phyloP scores from a whole-genome alignment of 192 early-diverging fungal species.

The Jimgerdemannia lactiflua region DNA sequence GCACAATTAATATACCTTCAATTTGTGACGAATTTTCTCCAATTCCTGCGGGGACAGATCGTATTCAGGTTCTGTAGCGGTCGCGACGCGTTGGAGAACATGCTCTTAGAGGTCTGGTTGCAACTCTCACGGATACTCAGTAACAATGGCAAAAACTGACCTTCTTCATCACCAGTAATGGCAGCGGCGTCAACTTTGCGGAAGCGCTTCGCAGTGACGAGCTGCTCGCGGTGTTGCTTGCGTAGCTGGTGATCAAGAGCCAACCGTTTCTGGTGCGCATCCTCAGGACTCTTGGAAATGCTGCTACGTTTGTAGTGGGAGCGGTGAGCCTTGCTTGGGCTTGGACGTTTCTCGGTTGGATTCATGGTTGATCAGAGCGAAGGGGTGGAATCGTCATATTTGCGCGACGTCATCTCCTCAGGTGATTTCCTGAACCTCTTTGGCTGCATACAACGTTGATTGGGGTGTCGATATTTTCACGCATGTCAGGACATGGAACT shows the following conservation, averaged over 20 bases:
- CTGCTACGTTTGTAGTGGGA: slow-evolving; percentile 49
- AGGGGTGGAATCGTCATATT: too few species aligned
- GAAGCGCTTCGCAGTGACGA: slow-evolving; percentile 66
- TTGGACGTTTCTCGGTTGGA: background rate
- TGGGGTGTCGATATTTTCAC: too few species aligned
- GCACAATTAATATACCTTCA: slow-evolving; percentile 4
- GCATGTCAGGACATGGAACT: too few species aligned
- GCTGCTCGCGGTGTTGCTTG: slow-evolving; percentile 64
- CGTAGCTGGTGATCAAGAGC: slow-evolving; percentile 55
- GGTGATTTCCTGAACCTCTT: too few species aligned
- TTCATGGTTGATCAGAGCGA: background rate
- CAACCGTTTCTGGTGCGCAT: slow-evolving; percentile 50
- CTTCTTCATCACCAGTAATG: slow-evolving; percentile 15
- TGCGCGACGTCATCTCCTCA: too few species aligned
- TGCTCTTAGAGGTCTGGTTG: background rate
- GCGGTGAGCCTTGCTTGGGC: slow-evolving; percentile 7
- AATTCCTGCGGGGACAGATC: slow-evolving; percentile 13
- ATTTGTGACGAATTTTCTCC: slow-evolving; percentile 9
- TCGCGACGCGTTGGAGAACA: too few species aligned
- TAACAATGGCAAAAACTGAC: background rate
- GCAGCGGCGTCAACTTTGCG: slow-evolving; percentile 30
- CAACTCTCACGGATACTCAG: background rate
- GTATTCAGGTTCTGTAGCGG: slow-evolving; percentile 13
- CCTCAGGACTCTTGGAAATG: slow-evolving; percentile 41
- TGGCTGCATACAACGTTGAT: too few species aligned